Conservation (phyloP, 495 filamentous ascomycete species). For the Astrothelium macrocarpum region DNA sequence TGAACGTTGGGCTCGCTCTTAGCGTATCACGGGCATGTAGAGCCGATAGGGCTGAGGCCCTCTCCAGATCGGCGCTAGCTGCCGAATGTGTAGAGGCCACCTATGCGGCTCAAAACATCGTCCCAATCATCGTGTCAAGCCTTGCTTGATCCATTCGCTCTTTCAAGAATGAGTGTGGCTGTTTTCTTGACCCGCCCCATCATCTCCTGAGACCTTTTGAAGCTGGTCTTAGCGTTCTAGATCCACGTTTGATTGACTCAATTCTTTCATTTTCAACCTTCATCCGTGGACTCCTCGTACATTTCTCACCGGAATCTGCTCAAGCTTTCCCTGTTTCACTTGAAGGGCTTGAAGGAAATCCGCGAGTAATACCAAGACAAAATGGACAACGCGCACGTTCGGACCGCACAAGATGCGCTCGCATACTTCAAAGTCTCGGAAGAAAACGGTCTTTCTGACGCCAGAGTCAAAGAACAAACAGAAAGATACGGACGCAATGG, state of each 20-base stretch:
- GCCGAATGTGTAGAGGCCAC: neutral
- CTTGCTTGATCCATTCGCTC: neutral
- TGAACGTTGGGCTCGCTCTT: too few species aligned
- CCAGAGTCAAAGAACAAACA: constrained; percentile 9
- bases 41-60: neutral
- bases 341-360: neutral
- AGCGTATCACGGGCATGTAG: too few species aligned
- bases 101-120: neutral
- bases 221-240: neutral
- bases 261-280: too few species aligned
- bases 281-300: too few species aligned
- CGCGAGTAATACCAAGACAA: neutral
- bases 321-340: neutral
- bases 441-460: constrained; percentile 16
- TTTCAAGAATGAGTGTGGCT: neutral
- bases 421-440: constrained; percentile 21
- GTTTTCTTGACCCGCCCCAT: neutral
- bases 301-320: too few species aligned
- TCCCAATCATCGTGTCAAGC: neutral
- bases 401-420: constrained; percentile 19
- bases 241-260: neutral
- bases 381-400: constrained; percentile 24
- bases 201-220: neutral
- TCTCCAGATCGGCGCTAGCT: neutral
- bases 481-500: neutral